Conservation (phyloP, 495 filamentous ascomycete species). For the Xylaria sp. region DNA sequence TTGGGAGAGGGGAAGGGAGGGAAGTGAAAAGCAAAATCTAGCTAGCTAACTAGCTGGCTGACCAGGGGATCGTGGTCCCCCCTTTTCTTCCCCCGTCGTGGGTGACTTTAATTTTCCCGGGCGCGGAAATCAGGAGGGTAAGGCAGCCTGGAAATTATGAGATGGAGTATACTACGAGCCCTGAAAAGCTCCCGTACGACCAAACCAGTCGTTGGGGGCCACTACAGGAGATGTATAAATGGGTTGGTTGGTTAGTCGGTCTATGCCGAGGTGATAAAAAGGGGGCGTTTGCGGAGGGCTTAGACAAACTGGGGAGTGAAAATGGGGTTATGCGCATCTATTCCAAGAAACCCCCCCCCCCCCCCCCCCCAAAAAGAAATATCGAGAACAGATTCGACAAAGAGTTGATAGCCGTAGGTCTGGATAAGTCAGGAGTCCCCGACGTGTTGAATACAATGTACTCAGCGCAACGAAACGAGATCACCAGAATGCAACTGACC, state of each 20-base stretch:
- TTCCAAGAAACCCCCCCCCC: too few relatives aligned
- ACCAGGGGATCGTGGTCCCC: neutral
- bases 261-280: neutral
- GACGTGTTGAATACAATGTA: neutral
- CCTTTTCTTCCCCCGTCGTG: neutral
- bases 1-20: neutral
- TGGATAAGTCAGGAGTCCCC: neutral
- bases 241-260: too few relatives aligned
- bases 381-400: too few relatives aligned
- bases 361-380: too few relatives aligned
- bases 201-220: neutral
- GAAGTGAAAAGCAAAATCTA: neutral
- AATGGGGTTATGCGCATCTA: too few relatives aligned
- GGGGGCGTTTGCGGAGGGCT: neutral
- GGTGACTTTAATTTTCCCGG: neutral
- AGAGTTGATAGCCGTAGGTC: neutral
- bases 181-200: neutral
- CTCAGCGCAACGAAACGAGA: neutral
- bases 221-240: neutral
- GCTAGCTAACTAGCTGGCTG: too few relatives aligned
- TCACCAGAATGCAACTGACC: neutral
- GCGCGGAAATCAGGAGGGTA: neutral
- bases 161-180: neutral
- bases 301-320: neutral
- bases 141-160: neutral